These are phyloP conservation scores for Daldinia grandis DNA, from an alignment of 495 filamentous ascomycete genomes.

Conservation along the genomic window DNA sequence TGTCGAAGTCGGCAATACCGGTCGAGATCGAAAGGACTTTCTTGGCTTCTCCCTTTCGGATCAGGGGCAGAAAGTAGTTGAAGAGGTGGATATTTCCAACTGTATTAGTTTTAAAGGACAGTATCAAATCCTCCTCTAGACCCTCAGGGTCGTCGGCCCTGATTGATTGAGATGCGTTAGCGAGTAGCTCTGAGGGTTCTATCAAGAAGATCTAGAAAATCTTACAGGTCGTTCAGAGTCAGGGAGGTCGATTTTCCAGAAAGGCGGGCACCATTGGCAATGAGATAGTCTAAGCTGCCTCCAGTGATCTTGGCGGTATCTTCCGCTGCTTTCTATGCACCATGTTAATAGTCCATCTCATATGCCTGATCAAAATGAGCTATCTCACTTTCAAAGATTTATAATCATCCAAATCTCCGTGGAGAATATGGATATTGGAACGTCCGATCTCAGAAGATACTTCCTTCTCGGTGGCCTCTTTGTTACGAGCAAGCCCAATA, in stretches of 20 bases:
- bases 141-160: conserved; percentile 42
- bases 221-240: conserved; percentile 38
- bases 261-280: conserved; percentile 58
- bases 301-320: conserved; percentile 48
- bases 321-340: conserved; percentile 47
- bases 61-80: conserved; percentile 63
- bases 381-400: conserved; percentile 48
- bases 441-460: conserved; percentile 46
- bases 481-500: conserved; percentile 51
- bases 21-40: conserved; percentile 65
- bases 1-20: conserved; percentile 54
- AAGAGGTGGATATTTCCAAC: conserved; percentile 60
- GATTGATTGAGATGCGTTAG: conserved; percentile 9
- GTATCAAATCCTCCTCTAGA: conserved; percentile 44
- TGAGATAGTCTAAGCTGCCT: conserved; percentile 60
- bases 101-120: conserved; percentile 54
- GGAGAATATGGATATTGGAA: conserved; percentile 56
- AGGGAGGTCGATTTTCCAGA: conserved; percentile 19
- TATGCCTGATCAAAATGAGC: neutral
- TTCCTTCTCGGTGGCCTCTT: conserved; percentile 44
- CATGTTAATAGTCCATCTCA: conserved; percentile 7
- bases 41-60: conserved; percentile 58
- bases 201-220: neutral
- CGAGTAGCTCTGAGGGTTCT: neutral
- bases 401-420: conserved; percentile 56